These are phyloP conservation scores for Eucalyptus decipiens DNA, from an alignment of 345 rosid species.

Conservation along the genomic window DNA sequence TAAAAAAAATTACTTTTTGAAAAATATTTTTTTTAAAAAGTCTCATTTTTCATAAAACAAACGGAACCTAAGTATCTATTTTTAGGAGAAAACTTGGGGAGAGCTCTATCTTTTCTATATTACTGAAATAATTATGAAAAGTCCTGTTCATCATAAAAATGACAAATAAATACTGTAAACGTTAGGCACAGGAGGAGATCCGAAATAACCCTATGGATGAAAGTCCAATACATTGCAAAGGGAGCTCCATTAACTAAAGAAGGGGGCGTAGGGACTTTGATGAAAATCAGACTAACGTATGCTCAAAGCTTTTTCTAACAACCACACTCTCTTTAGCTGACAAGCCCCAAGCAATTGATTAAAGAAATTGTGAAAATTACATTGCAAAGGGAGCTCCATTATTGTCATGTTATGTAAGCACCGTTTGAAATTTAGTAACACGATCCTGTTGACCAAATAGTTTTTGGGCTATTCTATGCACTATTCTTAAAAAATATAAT, in stretches of 20 bases:
- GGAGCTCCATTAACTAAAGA: background rate
- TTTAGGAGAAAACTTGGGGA: background rate
- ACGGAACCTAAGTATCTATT: too few species aligned
- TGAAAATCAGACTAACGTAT: background rate
- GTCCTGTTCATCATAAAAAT: background rate
- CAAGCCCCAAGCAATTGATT: background rate
- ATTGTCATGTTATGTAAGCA: background rate
- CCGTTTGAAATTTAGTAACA: background rate
- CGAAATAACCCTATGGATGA: background rate
- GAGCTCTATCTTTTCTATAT: background rate
- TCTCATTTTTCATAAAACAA: too few species aligned
- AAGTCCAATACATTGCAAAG: background rate
- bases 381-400: background rate
- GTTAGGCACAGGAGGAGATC: background rate
- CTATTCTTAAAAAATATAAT: background rate
- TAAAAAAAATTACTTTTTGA: too few species aligned
- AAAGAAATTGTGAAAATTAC: background rate
- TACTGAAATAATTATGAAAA: background rate
- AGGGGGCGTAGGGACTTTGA: too few species aligned
- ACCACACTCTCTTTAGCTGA: too few species aligned
- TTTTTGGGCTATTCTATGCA: background rate
- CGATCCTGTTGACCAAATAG: background rate
- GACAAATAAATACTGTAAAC: background rate
- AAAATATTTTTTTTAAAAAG: too few species aligned
- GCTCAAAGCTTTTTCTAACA: background rate